These are phyloP conservation scores for Ambrosiella cleistominuta DNA, from an alignment of 2,329 filamentous ascomycete genomes.

Conservation along the genomic window DNA sequence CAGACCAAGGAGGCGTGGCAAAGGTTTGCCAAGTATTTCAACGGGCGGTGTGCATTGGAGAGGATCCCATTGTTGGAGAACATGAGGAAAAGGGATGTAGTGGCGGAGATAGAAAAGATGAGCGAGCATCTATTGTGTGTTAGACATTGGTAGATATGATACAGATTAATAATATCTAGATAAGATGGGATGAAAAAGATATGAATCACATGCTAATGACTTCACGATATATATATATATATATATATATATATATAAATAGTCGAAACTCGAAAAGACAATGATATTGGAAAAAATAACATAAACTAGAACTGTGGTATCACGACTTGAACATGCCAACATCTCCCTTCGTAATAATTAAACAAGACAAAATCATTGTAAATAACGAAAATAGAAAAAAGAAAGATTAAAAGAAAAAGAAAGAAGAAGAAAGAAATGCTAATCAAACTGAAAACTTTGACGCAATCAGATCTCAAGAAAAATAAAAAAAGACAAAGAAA, in stretches of 20 bases:
- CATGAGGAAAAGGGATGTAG: slow-evolving; percentile 69
- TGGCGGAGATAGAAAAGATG: slow-evolving; percentile 46
- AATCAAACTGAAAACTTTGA: no score
- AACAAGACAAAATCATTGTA: not conserved
- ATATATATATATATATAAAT: not conserved
- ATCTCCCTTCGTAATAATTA: not conserved
- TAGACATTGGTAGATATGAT: slow-evolving; percentile 44
- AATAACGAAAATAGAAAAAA: not conserved
- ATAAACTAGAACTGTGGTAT: not conserved
- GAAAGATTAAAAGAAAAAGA: not conserved
- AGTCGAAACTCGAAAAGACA: not conserved
- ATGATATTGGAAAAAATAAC: no score
- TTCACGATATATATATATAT: not conserved
- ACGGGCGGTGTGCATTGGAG: slow-evolving; percentile 71
- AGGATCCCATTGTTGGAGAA: slow-evolving; percentile 72
- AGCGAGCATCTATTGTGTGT: slow-evolving; percentile 50
- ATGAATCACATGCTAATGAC: not conserved
- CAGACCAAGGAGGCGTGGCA: slow-evolving; percentile 53
- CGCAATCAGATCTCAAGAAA: not conserved
- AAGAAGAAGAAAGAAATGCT: no score
- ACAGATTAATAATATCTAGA: not conserved
- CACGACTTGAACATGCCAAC: not conserved
- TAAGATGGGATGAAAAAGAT: not conserved
- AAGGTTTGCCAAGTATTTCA: slow-evolving; percentile 66
- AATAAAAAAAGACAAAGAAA: not conserved